phyloP scores from a whole-genome alignment of 768 basidiomycete genomes.

The Mycena filopes region DNA sequence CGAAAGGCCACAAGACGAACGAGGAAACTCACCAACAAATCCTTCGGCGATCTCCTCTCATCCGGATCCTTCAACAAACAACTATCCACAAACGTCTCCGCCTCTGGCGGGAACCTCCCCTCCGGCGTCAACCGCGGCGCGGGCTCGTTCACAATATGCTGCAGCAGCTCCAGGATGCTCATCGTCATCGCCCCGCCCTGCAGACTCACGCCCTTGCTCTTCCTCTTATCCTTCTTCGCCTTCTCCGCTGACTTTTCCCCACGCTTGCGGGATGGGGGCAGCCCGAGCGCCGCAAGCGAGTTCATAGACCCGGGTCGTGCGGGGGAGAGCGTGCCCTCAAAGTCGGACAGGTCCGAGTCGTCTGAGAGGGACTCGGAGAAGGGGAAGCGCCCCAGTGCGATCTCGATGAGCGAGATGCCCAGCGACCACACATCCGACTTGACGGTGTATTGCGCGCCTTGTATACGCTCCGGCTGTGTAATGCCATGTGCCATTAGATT shows the following conservation, averaged over 20 bases:
- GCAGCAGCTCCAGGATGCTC: conserved; percentile 95
- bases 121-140: conserved; percentile 88
- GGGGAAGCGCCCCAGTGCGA: conserved; percentile 96
- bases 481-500: conserved; percentile 6
- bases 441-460: conserved; percentile 97
- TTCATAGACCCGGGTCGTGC: conserved; percentile 65
- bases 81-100: conserved; percentile 87
- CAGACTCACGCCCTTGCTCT: conserved; percentile 91
- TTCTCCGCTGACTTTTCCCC: conserved; percentile 53
- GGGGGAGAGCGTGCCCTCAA: conserved; percentile 85
- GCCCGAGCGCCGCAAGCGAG: conserved; percentile 50
- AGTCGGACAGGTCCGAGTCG: conserved; percentile 83
- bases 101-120: conserved; percentile 73
- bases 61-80: conserved; percentile 94
- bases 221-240: conserved; percentile 81
- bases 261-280: conserved; percentile 45
- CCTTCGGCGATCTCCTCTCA: conserved; percentile 85
- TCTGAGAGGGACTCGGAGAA: conserved; percentile 86
- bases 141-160: conserved; percentile 99
- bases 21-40: conserved; percentile 76
- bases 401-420: conserved; percentile 95
- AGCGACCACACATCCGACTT: conserved; percentile 99
- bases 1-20: conserved; percentile 42
- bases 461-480: conserved; percentile 95
- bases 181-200: conserved; percentile 98